These are phyloP conservation scores for Lentinula sp. DNA, from an alignment of 768 basidiomycete species.

Conservation along the genomic window DNA sequence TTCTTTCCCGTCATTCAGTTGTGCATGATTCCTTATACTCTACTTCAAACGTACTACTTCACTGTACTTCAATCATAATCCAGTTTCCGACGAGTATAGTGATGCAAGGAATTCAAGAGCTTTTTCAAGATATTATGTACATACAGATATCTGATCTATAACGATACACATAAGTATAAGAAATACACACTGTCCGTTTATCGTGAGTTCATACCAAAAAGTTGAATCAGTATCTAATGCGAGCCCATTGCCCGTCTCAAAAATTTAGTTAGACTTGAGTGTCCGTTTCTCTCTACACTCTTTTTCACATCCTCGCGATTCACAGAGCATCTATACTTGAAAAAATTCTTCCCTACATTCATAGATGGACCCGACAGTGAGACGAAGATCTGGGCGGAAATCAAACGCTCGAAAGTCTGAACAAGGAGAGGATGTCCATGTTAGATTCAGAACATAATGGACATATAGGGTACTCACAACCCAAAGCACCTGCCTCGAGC, in stretches of 20 bases:
- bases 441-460: not conserved
- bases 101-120: no score
- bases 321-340: slow-evolving; percentile 64
- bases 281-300: slow-evolving; percentile 58
- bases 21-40: no score
- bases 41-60: no score
- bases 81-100: no score
- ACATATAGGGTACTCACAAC: slow-evolving; percentile 40
- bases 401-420: slow-evolving; percentile 75
- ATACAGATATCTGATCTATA: not conserved
- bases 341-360: slow-evolving; percentile 59
- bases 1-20: no score
- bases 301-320: slow-evolving; percentile 61
- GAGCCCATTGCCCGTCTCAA: not conserved
- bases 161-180: not conserved
- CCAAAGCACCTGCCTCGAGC: slow-evolving; percentile 57
- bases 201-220: not conserved
- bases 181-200: not conserved
- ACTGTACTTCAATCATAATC: no score
- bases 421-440: not conserved
- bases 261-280: slow-evolving; percentile 50
- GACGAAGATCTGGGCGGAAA: slow-evolving; percentile 50
- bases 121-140: no score
- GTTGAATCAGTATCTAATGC: not conserved
- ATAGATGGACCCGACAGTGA: slow-evolving; percentile 40